These are phyloP conservation scores for Cryptococcus hybrid DNA, from an alignment of 1,284 basidiomycete species.

Conservation along the genomic window DNA sequence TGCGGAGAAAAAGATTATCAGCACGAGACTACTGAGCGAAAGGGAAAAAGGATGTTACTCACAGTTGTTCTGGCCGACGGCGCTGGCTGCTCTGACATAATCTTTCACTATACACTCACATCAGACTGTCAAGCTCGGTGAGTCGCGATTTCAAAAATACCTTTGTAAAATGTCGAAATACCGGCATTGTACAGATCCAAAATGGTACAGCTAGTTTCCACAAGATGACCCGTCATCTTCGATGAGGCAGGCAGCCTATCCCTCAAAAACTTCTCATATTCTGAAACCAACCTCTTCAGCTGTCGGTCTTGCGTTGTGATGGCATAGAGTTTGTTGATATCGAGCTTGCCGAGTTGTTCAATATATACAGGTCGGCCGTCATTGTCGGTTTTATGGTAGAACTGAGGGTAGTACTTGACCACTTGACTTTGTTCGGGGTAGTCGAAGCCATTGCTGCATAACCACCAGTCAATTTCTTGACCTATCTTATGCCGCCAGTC, in stretches of 20 bases:
- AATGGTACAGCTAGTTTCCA: constrained; percentile 99
- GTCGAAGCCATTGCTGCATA: constrained; percentile 68
- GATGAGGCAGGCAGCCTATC: constrained; percentile 79
- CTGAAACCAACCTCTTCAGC: constrained; percentile 82
- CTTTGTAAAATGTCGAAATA: constrained; percentile 76
- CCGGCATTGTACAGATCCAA: constrained; percentile 86
- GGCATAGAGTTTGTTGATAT: constrained; percentile 77
- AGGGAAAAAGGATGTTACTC: constrained; percentile 14
- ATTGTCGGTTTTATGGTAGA: constrained; percentile 95
- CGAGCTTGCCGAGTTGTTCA: constrained; percentile 86
- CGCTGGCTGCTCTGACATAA: constrained; percentile 77
- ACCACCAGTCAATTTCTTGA: not conserved
- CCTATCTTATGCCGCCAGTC: not conserved
- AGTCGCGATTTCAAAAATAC: constrained; percentile 19
- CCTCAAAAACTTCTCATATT: constrained; percentile 87
- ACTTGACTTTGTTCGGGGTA: constrained; percentile 83
- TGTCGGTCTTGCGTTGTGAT: constrained; percentile 85
- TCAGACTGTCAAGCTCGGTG: not conserved
- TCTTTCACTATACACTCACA: constrained; percentile 64
- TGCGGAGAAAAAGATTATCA: not conserved
- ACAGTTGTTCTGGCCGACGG: constrained; percentile 84
- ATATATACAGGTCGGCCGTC: constrained; percentile 96
- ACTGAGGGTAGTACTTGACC: constrained; percentile 93
- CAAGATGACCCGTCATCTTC: constrained; percentile 68
- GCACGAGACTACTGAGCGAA: not conserved